A percentile compares a stretch with the other conserved stretches of the same genome.
These are phyloP conservation scores for Saccharomycopsis sp. DNA, from an alignment of 805 yeast genomes.

Conservation along the genomic window DNA sequence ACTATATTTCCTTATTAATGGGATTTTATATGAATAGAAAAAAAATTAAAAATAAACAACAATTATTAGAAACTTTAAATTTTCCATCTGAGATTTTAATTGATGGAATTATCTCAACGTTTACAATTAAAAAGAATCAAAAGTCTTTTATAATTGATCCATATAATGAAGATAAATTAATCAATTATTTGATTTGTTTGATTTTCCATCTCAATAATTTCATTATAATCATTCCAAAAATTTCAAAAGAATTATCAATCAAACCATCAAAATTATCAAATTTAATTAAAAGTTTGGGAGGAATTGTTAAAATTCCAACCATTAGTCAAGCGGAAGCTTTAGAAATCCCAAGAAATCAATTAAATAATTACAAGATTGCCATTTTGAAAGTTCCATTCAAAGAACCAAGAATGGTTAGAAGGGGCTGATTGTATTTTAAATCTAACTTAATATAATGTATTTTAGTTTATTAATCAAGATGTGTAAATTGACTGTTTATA, in stretches of 20 bases:
- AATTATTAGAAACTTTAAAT: constrained; percentile 49
- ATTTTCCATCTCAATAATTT: constrained; percentile 69
- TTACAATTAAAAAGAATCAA: constrained; percentile 59
- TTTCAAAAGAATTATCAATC: constrained; percentile 75
- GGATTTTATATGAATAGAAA: constrained; percentile 75
- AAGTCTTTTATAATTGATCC: constrained; percentile 79
- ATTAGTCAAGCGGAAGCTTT: constrained; percentile 66
- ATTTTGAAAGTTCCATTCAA: constrained; percentile 79
- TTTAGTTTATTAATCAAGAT: no score
- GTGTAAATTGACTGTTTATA: no score
- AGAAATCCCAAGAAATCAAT: constrained; percentile 51
- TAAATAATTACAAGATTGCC: constrained; percentile 67
- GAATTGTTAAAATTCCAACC: constrained; percentile 60
- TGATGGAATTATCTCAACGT: constrained; percentile 62
- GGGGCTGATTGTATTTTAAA: constrained; percentile 31
- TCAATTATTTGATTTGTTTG: constrained; percentile 67
- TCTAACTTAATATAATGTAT: no score
- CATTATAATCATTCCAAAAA: constrained; percentile 63
- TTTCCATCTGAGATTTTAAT: constrained; percentile 64
- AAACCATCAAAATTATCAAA: constrained; percentile 64
- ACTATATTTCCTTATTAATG: constrained; percentile 67
- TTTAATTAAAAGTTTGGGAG: constrained; percentile 75
- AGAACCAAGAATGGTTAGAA: constrained; percentile 71
- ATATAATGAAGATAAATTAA: constrained; percentile 71
- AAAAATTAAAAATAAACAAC: constrained; percentile 42